These are phyloP conservation scores for Barnettozyma wickerhamii DNA, from an alignment of 805 yeast genomes.

Conservation along the genomic window DNA sequence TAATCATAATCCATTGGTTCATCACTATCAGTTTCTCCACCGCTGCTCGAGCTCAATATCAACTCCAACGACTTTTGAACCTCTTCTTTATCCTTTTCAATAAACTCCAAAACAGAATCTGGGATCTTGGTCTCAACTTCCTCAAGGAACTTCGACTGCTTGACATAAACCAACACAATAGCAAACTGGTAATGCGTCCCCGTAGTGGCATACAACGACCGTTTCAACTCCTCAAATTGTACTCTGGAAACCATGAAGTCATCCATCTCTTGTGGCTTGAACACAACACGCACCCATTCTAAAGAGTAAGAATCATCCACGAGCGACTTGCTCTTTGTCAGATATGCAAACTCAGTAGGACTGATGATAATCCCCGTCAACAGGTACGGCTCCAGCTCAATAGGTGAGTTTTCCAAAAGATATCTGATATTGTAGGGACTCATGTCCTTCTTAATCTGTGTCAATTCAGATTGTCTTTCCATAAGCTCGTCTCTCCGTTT, in stretches of 20 bases:
- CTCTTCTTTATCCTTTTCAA: slow-evolving; percentile 27
- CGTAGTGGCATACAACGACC: slow-evolving; percentile 19
- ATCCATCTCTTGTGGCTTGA: slow-evolving; percentile 25
- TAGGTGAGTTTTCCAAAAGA: slow-evolving; percentile 21
- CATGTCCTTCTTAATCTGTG: slow-evolving; percentile 14
- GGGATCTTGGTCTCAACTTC: slow-evolving; percentile 17
- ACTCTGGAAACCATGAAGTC: slow-evolving; percentile 20
- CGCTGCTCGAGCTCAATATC: slow-evolving; percentile 16
- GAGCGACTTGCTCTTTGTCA: slow-evolving; percentile 13
- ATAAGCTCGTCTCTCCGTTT: slow-evolving; percentile 6
- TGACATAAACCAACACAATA: slow-evolving; percentile 32
- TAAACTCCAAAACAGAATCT: slow-evolving; percentile 26
- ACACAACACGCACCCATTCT: slow-evolving; percentile 30
- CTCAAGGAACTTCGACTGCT: slow-evolving; percentile 21
- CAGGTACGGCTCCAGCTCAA: slow-evolving; percentile 33
- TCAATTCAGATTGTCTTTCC: slow-evolving; percentile 8
- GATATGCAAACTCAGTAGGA: slow-evolving; percentile 29
- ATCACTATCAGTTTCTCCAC: slow-evolving; percentile 14
- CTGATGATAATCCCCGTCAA: slow-evolving; percentile 34
- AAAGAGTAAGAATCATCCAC: slow-evolving; percentile 6
- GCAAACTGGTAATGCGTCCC: slow-evolving; percentile 25
- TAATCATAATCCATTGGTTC: slow-evolving; percentile 8
- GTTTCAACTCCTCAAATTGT: slow-evolving; percentile 26
- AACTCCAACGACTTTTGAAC: slow-evolving; percentile 18
- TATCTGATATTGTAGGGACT: slow-evolving; percentile 26